phyloP scores from a whole-genome alignment of 805 yeast species.

The Clavispora santaluciae region DNA sequence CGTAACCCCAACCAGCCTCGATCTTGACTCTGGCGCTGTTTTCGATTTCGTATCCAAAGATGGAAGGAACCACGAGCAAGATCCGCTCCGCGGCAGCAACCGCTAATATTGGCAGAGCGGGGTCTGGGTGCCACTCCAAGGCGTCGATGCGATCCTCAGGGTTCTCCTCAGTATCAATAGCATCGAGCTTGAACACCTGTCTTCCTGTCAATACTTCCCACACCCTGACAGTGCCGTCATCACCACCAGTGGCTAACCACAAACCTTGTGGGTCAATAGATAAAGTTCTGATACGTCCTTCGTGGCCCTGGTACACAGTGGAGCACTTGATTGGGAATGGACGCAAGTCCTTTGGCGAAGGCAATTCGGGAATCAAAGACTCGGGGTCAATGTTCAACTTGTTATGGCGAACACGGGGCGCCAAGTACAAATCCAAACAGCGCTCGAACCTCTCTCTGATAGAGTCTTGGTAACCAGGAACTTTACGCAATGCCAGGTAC shows the following conservation, averaged over 20 bases:
- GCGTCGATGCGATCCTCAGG: conserved; percentile 74
- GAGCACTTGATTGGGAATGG: conserved; percentile 95
- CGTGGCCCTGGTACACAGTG: conserved; percentile 78
- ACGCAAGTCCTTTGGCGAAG: conserved; percentile 92
- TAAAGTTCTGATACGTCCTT: conserved; percentile 73
- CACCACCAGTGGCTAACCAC: conserved; percentile 97
- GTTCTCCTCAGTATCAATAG: conserved; percentile 48
- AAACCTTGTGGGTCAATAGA: conserved; percentile 85
- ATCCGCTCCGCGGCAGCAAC: conserved; percentile 78
- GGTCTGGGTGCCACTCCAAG: conserved; percentile 86
- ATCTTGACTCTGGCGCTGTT: conserved; percentile 71
- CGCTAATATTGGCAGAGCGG: conserved; percentile 71
- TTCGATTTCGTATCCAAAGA: conserved; percentile 84
- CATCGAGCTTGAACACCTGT: conserved; percentile 67
- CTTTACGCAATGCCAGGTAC: conserved; percentile 76
- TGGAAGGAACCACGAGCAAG: conserved; percentile 80
- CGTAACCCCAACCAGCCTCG: conserved; percentile 91
- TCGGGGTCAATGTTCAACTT: conserved; percentile 94
- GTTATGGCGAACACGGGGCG: conserved; percentile 91
- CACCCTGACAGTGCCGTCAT: conserved; percentile 91
- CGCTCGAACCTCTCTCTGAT: conserved; percentile 92
- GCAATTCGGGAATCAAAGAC: conserved; percentile 89
- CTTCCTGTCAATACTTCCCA: conserved; percentile 97
- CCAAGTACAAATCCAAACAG: conserved; percentile 86
- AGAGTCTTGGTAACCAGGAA: conserved; percentile 85